These are phyloP conservation scores for Phlyctochytrium arcticum DNA, from an alignment of 192 early-diverging fungal genomes.

Conservation along the genomic window DNA sequence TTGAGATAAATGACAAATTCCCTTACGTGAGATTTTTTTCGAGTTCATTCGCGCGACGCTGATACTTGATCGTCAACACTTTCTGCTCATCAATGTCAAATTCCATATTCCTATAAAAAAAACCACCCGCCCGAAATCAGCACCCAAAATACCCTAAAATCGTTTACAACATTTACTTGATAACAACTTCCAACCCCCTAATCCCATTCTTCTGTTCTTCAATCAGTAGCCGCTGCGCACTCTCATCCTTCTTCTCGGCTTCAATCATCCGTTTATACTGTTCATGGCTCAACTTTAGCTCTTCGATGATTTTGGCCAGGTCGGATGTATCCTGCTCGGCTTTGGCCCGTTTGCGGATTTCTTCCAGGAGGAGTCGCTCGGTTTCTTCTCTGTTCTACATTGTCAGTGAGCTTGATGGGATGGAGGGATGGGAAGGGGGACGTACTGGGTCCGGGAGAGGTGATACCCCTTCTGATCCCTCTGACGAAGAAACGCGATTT, in stretches of 20 bases:
- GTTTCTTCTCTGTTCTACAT: conserved; percentile 44
- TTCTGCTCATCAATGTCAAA: conserved; percentile 49
- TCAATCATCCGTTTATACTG: conserved; percentile 22
- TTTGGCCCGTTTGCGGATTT: conserved; percentile 32
- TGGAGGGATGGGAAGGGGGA: background rate
- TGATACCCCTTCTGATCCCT: conserved; percentile 17
- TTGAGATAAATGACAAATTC: too few relatives aligned
- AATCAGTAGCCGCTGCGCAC: conserved; percentile 28
- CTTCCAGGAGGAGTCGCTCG: conserved; percentile 36
- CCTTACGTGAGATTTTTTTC: conserved; percentile 37
- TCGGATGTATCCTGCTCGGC: conserved; percentile 21
- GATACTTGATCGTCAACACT: conserved; percentile 36
- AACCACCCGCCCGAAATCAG: too few relatives aligned
- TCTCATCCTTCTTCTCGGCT: background rate
- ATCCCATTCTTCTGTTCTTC: conserved; percentile 32
- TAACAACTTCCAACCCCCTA: conserved; percentile 13
- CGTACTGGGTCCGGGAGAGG: conserved; percentile 28
- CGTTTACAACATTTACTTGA: conserved; percentile 37
- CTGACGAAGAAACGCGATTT: conserved; percentile 33
- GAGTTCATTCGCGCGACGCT: conserved; percentile 32
- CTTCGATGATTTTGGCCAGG: conserved; percentile 12
- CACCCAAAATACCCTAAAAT: too few relatives aligned
- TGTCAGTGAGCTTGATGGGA: background rate
- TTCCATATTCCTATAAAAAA: conserved; percentile 32
- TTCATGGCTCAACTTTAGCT: conserved; percentile 18